phyloP scores from a whole-genome alignment of 2,329 filamentous ascomycete species.

The Ceratocystis colombiana region DNA sequence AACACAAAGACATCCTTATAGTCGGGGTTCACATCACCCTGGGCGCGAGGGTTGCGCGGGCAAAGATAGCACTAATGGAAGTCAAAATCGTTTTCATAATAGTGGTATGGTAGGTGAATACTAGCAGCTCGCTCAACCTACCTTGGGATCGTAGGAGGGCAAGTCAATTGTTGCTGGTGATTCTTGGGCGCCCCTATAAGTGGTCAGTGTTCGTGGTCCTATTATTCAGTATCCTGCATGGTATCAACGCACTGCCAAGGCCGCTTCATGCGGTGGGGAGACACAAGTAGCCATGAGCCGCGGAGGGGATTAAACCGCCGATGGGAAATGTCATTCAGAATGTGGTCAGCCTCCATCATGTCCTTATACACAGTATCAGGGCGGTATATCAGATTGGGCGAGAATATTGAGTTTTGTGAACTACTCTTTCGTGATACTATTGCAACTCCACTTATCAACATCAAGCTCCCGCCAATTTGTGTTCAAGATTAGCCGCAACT shows the following conservation, averaged over 20 bases:
- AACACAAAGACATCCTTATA: conserved; percentile 88
- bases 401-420: neutral
- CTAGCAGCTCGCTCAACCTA: conserved; percentile 30
- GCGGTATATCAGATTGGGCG: no score
- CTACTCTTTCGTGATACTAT: neutral
- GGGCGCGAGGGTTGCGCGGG: conserved; percentile 78
- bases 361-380: conserved; percentile 25
- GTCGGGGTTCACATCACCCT: conserved; percentile 74
- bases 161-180: conserved; percentile 55
- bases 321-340: conserved; percentile 93
- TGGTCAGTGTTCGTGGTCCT: conserved; percentile 14
- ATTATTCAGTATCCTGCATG: neutral
- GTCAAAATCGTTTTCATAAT: conserved; percentile 21
- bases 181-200: conserved; percentile 63
- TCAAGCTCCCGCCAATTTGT: neutral
- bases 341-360: conserved; percentile 54
- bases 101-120: conserved; percentile 7
- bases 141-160: conserved; percentile 70
- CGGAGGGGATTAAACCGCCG: conserved; percentile 85
- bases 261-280: conserved; percentile 89
- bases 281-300: conserved; percentile 86
- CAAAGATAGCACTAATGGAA: conserved; percentile 76
- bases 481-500: neutral
- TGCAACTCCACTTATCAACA: neutral
- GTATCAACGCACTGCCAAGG: conserved; percentile 76